Conservation (phyloP, 768 basidiomycete species). For the Suillus plorans region DNA sequence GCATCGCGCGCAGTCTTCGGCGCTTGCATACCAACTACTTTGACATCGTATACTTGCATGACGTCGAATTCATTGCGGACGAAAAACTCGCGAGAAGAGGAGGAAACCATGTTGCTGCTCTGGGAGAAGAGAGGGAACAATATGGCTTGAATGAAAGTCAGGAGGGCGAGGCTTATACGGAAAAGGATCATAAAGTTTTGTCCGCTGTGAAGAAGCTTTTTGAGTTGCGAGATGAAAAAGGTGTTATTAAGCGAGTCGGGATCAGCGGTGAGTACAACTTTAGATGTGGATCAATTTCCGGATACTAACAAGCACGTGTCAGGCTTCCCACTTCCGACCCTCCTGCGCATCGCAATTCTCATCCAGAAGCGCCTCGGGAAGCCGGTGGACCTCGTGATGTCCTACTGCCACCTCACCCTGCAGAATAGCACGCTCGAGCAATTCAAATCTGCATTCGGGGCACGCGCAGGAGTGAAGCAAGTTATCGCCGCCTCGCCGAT, state of each 20-base stretch:
- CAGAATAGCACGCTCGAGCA: constrained; percentile 63
- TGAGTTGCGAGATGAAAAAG: constrained; percentile 63
- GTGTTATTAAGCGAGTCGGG: constrained; percentile 70
- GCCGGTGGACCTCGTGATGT: constrained; percentile 76
- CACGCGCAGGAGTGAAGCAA: constrained; percentile 65
- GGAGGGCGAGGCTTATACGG: constrained; percentile 56
- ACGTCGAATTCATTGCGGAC: constrained; percentile 75
- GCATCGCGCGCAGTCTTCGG: constrained; percentile 63
- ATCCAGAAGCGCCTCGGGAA: constrained; percentile 65
- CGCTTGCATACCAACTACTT: constrained; percentile 76
- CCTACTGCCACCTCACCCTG: constrained; percentile 78
- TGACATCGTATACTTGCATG: constrained; percentile 81
- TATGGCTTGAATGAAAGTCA: constrained; percentile 68
- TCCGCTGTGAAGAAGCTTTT: constrained; percentile 65
- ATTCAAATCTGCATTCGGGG: constrained; percentile 56
- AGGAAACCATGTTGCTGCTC: constrained; percentile 58
- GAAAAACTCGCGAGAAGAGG: constrained; percentile 45
- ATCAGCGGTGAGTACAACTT: constrained; percentile 59
- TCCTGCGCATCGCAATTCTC: constrained; percentile 80
- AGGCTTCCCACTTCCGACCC: constrained; percentile 81
- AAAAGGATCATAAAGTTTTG: constrained; percentile 72
- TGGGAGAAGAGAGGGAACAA: constrained; percentile 48
- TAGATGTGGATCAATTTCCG: neutral
- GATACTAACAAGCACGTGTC: constrained; percentile 1
- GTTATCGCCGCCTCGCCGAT: constrained; percentile 80